A percentile compares a stretch with the other conserved stretches of the same genome.
Conservation (phyloP, 257 asterid genomes). For the Nicotiana knightiana region DNA sequence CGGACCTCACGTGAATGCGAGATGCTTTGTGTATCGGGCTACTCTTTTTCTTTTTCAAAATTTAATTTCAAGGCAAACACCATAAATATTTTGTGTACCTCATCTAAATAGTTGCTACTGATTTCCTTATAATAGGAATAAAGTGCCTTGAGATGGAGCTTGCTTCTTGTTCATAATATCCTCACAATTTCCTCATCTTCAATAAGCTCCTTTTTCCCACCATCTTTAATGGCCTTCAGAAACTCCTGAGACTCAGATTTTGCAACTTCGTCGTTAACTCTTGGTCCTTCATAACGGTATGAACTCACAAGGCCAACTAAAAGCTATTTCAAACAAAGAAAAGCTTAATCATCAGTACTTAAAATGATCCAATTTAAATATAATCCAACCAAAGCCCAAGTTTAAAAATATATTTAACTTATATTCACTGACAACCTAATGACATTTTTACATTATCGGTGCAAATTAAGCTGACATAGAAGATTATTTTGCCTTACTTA, state of each 20-base stretch:
- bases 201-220: conserved; percentile 8
- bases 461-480: no score
- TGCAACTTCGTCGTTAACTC: conserved; percentile 44
- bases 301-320: conserved; percentile 62
- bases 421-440: background rate
- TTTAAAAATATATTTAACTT: background rate
- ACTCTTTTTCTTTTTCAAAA: no score
- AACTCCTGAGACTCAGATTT: conserved; percentile 59
- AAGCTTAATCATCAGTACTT: background rate
- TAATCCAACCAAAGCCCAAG: background rate
- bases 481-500: no score
- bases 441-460: background rate
- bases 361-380: background rate
- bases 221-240: conserved; percentile 26
- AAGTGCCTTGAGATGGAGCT: conserved; percentile 46
- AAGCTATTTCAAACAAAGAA: conserved; percentile 35
- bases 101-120: conserved; percentile 43
- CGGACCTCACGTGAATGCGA: no score
- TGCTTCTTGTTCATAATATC: conserved; percentile 70
- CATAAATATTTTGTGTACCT: conserved; percentile 31
- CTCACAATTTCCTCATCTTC: conserved; percentile 48
- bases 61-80: no score
- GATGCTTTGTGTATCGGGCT: no score
- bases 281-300: conserved; percentile 75
- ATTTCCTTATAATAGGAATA: conserved; percentile 59